A percentile compares a stretch with the other conserved stretches of the same genome.
These are phyloP conservation scores for Talaromyces albobiverticillius DNA, from an alignment of 2,329 filamentous ascomycete species.

Conservation along the genomic window DNA sequence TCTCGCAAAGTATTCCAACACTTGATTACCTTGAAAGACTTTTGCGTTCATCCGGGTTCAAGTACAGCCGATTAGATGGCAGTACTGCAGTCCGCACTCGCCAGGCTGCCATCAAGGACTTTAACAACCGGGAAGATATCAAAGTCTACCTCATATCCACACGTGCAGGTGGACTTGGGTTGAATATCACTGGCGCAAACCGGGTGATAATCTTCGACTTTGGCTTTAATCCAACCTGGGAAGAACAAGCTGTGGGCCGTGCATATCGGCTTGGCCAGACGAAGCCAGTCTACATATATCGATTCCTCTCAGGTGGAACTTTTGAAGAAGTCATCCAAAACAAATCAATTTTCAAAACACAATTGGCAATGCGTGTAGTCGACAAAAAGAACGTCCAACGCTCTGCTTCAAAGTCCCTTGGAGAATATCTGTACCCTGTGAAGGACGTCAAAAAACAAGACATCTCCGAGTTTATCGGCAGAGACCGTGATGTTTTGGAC, in stretches of 20 bases:
- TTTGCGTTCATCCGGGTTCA: slow-evolving; percentile 49
- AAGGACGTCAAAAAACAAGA: slow-evolving; percentile 52
- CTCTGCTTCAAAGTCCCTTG: slow-evolving; percentile 55
- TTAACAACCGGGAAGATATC: slow-evolving; percentile 59
- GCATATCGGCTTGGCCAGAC: slow-evolving; percentile 81
- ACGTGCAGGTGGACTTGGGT: slow-evolving; percentile 72
- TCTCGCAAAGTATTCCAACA: slow-evolving; percentile 69
- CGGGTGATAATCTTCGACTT: slow-evolving; percentile 85
- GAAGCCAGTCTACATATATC: slow-evolving; percentile 81
- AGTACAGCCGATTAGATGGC: slow-evolving; percentile 66
- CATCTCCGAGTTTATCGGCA: slow-evolving; percentile 54
- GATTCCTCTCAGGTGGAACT: slow-evolving; percentile 73
- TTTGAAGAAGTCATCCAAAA: slow-evolving; percentile 74
- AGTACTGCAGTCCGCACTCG: slow-evolving; percentile 55
- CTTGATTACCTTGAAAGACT: slow-evolving; percentile 66
- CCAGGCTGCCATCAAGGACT: slow-evolving; percentile 63
- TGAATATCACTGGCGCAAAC: slow-evolving; percentile 82
- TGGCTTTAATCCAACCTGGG: slow-evolving; percentile 73
- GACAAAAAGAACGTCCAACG: slow-evolving; percentile 77
- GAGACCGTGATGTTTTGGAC: slow-evolving; percentile 62
- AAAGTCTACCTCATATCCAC: slow-evolving; percentile 77
- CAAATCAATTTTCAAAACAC: slow-evolving; percentile 75
- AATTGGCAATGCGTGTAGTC: slow-evolving; percentile 74
- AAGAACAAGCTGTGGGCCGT: slow-evolving; percentile 83
- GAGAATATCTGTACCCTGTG: slow-evolving; percentile 60